Base-by-base conservation (phyloP, 148 eudicot species). In the Pharnaceum exiguum region DNA sequence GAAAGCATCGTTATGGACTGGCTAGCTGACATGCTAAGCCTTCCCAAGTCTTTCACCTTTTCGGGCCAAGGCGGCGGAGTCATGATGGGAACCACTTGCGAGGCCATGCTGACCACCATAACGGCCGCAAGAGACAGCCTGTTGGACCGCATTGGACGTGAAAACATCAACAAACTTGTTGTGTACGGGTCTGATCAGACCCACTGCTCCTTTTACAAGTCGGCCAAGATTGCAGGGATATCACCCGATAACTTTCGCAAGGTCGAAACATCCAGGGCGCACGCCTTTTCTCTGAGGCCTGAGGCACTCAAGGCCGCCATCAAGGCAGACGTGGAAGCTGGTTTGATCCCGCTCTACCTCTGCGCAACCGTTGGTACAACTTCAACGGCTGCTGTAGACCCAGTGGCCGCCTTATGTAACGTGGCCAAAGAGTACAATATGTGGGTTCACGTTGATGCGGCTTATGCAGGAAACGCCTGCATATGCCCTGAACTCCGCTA, bases 381-480 rank as follows among this genome's bases (percentile, higher is more conserved):
- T 15, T 70, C 81, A 0, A 58, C 75, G 0, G 52, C 78, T 0
- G 81, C 81, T 0, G 75, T 77, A 17, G 81, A 77, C 49, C 63
- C 63, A 0, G 13, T 77, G 8, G 66, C 57, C 10, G 57, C 57
- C 0, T 60, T 77, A 1, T 66, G 75, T 18, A 60, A 68, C 3
- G 62, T 72, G 18, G 77, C 75, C 0, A 69, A 72, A 19, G 66
- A 73, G 3, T 69, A 56, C 40, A 47, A 35, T 1, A 58, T 82
- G 27, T 82, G 83, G 80, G 69, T 75, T 3, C 83, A 78, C 56
- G 62, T 81, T 0, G 86, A 75, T 36, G 84, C 87, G 1, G 89
- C 89, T 0, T 83, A 83, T 27, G 85, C 79, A 2, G 85, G 89
- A 9, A 77, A 77, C 19, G 85, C 79, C 0, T 83, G 84, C 49